These are phyloP conservation scores for Cutaneotrichosporon sp. DNA, from an alignment of 1,284 basidiomycete genomes.

Conservation along the genomic window DNA sequence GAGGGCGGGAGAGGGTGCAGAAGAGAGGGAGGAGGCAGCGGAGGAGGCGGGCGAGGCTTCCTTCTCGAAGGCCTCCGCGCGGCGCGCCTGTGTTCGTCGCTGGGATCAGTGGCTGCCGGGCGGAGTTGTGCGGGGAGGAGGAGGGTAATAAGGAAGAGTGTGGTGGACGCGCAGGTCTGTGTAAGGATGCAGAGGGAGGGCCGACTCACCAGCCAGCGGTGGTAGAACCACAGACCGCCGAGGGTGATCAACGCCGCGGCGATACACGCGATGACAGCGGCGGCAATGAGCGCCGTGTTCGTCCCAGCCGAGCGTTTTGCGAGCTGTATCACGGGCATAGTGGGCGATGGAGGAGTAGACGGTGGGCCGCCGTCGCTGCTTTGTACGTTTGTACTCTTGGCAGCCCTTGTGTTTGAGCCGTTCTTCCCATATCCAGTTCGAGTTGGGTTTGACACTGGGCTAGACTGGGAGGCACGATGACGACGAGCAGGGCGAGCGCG, in stretches of 20 bases:
- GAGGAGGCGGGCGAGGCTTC: background rate
- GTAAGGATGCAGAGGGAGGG: background rate
- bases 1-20: background rate
- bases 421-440: background rate
- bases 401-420: too few relatives aligned
- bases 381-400: background rate
- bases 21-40: background rate
- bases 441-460: background rate
- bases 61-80: background rate
- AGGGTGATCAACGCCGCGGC: background rate
- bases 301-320: background rate
- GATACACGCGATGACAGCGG: background rate
- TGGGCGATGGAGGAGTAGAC: background rate
- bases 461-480: background rate
- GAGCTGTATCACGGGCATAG: background rate
- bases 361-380: background rate
- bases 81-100: background rate
- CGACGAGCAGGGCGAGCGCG: background rate
- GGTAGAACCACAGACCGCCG: background rate
- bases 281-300: background rate
- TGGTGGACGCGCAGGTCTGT: too few relatives aligned
- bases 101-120: background rate
- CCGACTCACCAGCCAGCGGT: background rate
- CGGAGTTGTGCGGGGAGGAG: too few relatives aligned
- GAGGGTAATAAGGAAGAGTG: background rate